Conservation (phyloP, 345 rosid species). For the Cardamine resedifolia region DNA sequence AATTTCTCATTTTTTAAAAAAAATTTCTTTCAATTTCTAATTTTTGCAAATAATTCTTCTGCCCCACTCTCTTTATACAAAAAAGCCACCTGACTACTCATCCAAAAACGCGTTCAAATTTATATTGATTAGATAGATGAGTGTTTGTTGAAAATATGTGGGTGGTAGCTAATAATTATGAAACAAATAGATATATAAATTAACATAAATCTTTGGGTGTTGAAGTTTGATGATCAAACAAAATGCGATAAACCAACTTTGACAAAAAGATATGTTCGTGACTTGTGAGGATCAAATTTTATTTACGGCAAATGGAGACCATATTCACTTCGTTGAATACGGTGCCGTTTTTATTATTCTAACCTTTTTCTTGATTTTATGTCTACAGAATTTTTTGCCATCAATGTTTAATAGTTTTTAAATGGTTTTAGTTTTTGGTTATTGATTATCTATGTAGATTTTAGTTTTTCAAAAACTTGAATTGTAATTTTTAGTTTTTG, state of each 20-base stretch:
- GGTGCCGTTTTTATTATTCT: not conserved
- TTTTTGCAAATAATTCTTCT: not conserved
- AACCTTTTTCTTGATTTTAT: not conserved
- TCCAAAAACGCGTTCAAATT: slow-evolving; percentile 15
- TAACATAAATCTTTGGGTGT: not conserved
- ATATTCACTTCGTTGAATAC: slow-evolving; percentile 13
- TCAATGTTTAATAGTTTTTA: no score
- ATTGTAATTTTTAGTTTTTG: no score
- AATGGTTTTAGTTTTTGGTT: no score
- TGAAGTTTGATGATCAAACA: slow-evolving; percentile 30
- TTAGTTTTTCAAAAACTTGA: no score
- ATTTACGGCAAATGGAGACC: slow-evolving; percentile 9
- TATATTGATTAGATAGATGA: not conserved
- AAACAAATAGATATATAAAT: not conserved
- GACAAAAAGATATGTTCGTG: not conserved
- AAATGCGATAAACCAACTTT: slow-evolving; percentile 5
- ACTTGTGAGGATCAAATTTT: not conserved
- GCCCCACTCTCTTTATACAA: not conserved
- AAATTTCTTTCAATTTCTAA: not conserved
- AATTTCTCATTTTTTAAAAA: no score
- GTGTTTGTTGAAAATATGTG: slow-evolving; percentile 10
- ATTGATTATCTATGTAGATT: no score
- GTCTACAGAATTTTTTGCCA: not conserved
- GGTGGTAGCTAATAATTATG: slow-evolving; percentile 12
- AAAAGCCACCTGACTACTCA: not conserved